Base-by-base conservation (phyloP, 2,329 filamentous ascomycete genomes). In the Clarireedia homoeocarpa region DNA sequence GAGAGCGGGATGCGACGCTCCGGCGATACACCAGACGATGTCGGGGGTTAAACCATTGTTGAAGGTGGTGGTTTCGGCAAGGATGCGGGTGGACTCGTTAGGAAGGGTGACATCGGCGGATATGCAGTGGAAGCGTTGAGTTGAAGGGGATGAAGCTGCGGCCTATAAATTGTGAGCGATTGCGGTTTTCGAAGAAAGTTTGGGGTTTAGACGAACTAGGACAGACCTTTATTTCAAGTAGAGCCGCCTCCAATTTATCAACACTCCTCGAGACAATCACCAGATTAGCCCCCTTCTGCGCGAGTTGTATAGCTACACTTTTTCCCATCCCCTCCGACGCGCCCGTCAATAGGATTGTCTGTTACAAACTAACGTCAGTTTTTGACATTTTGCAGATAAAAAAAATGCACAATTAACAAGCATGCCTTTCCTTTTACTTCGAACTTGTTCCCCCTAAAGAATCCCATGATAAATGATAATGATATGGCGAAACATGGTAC, bases 261-360 rank as follows among this genome's bases (percentile, higher is more conserved):
- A 82, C 75, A 62, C 85, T 89, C 54, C 94, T 87, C 14, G 92
- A 86, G 51, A 96, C 85, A 61, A 97, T 84, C 60, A 95, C 82
- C 55, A 99, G 71, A 71, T 91, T 89, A 58, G 94, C 92, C 48
- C 94, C 94, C 71, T 91, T 91, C 50, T 80, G 75, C 2, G 92
- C 81, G 46, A 99, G 82, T 62, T 91, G 79, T 51, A 82, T 78
- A 5, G 86, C 91, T 20, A 85, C 82, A 51, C 83, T 83, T 63
- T 85, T 83, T 58, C 94, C 94, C 86, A 96, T 89, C 57, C 94
- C 94, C 68, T 96, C 89, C 0, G 94, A 96, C 34, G 86, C 91
- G 48, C 94, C 94, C 0, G 94, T 99, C 52, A 99, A 77, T 55
- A 97, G 77, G 52, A 95, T 79, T 2, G 91, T 96, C 91, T 96